Base-by-base conservation (phyloP, 495 filamentous ascomycete genomes). In the Bacidia gigantensis region DNA sequence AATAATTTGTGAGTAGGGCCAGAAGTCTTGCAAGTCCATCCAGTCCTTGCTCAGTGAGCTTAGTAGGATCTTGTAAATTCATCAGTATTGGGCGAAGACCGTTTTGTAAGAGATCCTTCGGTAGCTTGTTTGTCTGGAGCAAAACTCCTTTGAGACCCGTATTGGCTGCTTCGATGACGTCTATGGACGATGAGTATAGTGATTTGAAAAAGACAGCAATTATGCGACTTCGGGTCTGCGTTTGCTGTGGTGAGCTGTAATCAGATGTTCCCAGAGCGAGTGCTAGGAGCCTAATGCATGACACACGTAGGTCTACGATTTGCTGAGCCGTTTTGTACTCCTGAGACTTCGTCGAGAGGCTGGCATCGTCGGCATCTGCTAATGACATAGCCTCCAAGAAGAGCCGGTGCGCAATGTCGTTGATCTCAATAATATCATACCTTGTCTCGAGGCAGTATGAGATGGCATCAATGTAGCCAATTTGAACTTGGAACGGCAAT, bases 171-270 rank as follows among this genome's bases (percentile, higher is more conserved):
- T 93, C 87, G 48, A 96, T 94, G 7, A 95, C 92, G 44, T 90
- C 86, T 11, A 82, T 77, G 17, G 87, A 89, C 58, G 89, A 83
- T 3, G 87, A 93, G 64, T 97, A 97, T 0, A 99, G 72, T 17
- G 85, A 93, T 59, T 95, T 96, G 77, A 99, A 99, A 71, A 97
- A 97, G 5, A 95, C 85, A 0, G 86, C 82, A 20, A 99, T 93
- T 49, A 95, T 89, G 46, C 87, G 82, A 24, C 79, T 77, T 49
- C 89, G 74, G 26, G 83, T 92, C 2, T 83, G 81, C 49, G 83
- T 86, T 32, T 79, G 79, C 12, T 77, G 72, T 7, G 71, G 69
- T 42, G 80, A 82, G 62, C 75, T 78, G 60, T 95, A 96, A 26
- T 95, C 93, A 0, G 85, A 81, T 63, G 95, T 95, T 43, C 79